Evolutionary conservation across 805 yeast species (phyloP), one percentile per base, ranked within the genome.

Genomic region (Hanseniaspora vineae): DNA sequence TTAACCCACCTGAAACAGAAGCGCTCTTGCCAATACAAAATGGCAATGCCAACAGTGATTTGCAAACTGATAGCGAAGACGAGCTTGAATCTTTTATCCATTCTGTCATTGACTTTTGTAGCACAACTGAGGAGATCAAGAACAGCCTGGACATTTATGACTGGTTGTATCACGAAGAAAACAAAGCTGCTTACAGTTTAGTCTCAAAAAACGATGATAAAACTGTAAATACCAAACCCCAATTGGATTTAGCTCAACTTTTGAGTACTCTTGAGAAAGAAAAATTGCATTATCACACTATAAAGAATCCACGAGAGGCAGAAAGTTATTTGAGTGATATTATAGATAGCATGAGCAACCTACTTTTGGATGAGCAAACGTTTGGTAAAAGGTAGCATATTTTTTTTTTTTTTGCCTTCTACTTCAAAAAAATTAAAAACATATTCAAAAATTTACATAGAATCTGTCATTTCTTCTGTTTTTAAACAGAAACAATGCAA

Each of bases 321-420:
- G 46, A 46, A 23, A 43, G 14, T n/a, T 17, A 15, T 20, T 44
- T 53, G n/a, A 48, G 49, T 31, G 37, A 39, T 2, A 31, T 58
- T 10, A 18, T 59, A 10, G 43, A 40, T 4, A 52, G 51, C 39
- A 39, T 62, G 42, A 50, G 53, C 29, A 45, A 47, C 9, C 61
- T 62, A 13, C 12, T 40, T 19, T 20, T 40, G 29, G 29, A 23
- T 8, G 29, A 23, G 29, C 6, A 23, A 4, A 23, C 6, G 29
- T 8, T 4, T 23, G 29, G 6, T 23, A 5, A 23, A 8, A 23
- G 8, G 29, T 23, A 23, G 29, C 29, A 23, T 23, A 23, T 23
- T 8, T 23, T 23, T 23, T 23, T 23, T n/a, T 23, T 23, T 23
- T 23, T 23, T 23, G 29, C 8, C 8, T 23, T 23, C 9, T 33